Percentiles rank a stretch among this genome's conserved stretches.
phyloP scores from a whole-genome alignment of 805 yeast genomes.

The Kodamaea hsintzibuensis region DNA sequence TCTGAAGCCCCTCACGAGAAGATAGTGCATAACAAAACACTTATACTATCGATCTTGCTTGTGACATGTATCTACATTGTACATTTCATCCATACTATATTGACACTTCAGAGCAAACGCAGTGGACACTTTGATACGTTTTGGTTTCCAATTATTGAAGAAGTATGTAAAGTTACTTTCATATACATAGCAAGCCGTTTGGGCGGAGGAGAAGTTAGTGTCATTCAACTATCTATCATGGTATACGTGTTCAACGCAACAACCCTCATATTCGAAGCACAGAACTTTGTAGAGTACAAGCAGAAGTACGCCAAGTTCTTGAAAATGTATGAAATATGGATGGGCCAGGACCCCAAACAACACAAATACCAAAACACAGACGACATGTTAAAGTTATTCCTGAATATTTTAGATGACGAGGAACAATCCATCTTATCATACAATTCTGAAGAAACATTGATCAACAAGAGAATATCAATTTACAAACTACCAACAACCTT shows the following conservation, averaged over 20 bases:
- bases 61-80: slow-evolving; percentile 9
- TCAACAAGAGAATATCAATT: slow-evolving; percentile 11
- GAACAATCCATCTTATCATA: slow-evolving; percentile 15
- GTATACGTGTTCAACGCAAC: slow-evolving; percentile 10
- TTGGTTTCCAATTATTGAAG: slow-evolving; percentile 19
- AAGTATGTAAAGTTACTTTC: slow-evolving; percentile 7
- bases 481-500: slow-evolving; percentile 16
- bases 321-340: slow-evolving; percentile 19
- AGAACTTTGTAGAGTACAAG: slow-evolving; percentile 9
- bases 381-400: slow-evolving; percentile 12
- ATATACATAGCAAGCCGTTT: not conserved
- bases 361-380: slow-evolving; percentile 12
- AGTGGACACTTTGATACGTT: slow-evolving; percentile 12
- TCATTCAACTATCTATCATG: slow-evolving; percentile 12
- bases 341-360: slow-evolving; percentile 14
- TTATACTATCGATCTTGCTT: slow-evolving; percentile 11
- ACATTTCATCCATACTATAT: slow-evolving; percentile 13
- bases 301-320: slow-evolving; percentile 17
- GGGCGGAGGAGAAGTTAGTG: not conserved
- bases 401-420: slow-evolving; percentile 9
- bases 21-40: slow-evolving; percentile 9
- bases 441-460: slow-evolving; percentile 19
- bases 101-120: slow-evolving; percentile 11
- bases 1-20: not conserved
- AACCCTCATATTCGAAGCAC: not conserved